Evolutionary conservation across 768 basidiomycete genomes (phyloP).

Genomic region (Termitomyces sp.): DNA sequence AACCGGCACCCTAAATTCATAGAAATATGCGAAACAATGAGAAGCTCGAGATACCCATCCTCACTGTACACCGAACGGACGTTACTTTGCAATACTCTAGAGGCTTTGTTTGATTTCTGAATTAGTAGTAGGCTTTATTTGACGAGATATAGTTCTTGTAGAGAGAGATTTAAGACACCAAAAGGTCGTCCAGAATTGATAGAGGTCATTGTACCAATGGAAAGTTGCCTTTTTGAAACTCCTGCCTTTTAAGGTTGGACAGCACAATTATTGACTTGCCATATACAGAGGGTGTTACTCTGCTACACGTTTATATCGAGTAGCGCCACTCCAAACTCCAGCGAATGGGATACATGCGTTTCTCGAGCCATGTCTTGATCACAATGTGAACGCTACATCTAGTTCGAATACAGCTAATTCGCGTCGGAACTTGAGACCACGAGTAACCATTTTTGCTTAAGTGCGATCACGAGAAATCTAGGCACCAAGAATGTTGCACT

Average conservation of each 20-base stretch:
- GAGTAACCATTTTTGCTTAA: background rate
- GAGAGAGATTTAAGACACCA: background rate
- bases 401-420: background rate
- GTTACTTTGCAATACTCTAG: constrained; percentile 4
- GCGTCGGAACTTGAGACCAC: background rate
- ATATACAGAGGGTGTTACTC: background rate
- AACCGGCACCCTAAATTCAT: background rate
- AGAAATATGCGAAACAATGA: background rate
- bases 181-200: background rate
- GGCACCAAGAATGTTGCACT: background rate
- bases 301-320: background rate
- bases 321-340: background rate
- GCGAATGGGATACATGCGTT: background rate
- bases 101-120: background rate
- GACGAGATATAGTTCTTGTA: background rate
- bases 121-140: background rate
- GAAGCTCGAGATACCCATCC: constrained; percentile 7
- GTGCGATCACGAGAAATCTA: background rate
- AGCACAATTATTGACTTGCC: background rate
- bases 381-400: background rate
- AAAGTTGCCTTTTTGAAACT: background rate
- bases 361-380: background rate
- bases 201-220: background rate
- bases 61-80: constrained; percentile 6
- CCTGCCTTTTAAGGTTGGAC: background rate